Base-by-base conservation (phyloP, 1,284 basidiomycete species). In the Porodaedalea pini region DNA sequence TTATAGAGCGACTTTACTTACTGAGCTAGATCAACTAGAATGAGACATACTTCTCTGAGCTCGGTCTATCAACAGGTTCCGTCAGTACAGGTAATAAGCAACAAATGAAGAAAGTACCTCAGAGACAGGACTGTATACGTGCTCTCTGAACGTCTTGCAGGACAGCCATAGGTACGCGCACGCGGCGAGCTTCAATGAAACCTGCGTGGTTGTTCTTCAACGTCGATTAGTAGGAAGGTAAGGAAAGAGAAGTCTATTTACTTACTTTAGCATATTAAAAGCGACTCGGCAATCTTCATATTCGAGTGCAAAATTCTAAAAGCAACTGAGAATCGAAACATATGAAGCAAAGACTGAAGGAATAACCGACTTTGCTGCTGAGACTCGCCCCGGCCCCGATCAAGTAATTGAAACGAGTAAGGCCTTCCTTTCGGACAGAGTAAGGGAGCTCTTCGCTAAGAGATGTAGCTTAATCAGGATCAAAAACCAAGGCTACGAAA, bases 241-340 rank as follows among this genome's bases (percentile, higher is more conserved):
- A 51, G 2, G 17, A 21, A 23, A 36, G 48, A 54, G n/a, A 48
- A 23, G 7, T 15, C n/a, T 15, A 23, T n/a, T n/a, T 37, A 23
- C 36, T 40, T 43, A 54, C 57, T 36, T 29, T n/a, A 51, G 21
- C n/a, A 48, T 21, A 21, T 36, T 17, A n/a, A 50, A 25, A 36
- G 54, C 49, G 2, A 49, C n/a, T 50, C 57, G 32, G 39, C 57
- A 58, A 37, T 58, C 57, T 27, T 58, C 57, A 17, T 54, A 17
- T 31, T 54, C 51, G 6, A 48, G 37, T 3, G 51, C 51, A 15
- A 54, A 49, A 43, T 41, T 47, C 57, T 58, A 23, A 5, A 5
- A 25, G n/a, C 11, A 15, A 6, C 37, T 21, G 11, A 29, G 15
- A 37, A 31, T 53, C 8, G 31, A 27, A 27, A 29, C 27, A 15